Base-by-base conservation (phyloP, 2,329 filamentous ascomycete genomes). In the Botryosphaeria dothidea region DNA sequence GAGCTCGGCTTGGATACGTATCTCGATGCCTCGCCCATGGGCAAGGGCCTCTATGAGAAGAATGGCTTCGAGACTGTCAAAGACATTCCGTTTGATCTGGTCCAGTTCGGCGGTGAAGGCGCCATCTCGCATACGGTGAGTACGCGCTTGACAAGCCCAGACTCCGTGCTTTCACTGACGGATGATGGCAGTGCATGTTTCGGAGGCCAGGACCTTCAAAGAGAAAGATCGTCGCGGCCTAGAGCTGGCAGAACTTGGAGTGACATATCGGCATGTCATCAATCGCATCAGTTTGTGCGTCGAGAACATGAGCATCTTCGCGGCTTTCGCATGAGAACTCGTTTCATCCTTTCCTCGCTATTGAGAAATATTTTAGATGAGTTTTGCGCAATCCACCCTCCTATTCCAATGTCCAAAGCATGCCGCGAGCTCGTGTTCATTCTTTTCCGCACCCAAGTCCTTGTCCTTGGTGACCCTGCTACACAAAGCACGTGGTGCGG, bases 1-100 rank as follows among this genome's bases (percentile, higher is more conserved):
- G 69, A 73, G 62, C 67, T 57, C 8, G 72, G 72, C 2, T 68
- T 76, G 9, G 72, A 75, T 36, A 67, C 68, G 0, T 78, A 74
- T 69, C 52, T 78, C 19, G 74, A 77, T 63, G 72, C 75, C 15
- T 75, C 70, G 62, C 67, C 66, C 3, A 74, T 76, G 70, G 75
- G 74, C 2, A 69, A 67, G 57, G 72, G 72, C 3, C 66, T 78
- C 66, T 78, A 78, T 69, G 69, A 70, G 56, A 67, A 70, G 29
- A 71, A 69, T 69, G 75, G 74, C 0, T 78, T 76, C 49, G 66
- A 70, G 62, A 41, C 56, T n/a, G 68, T 73, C 1, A 71, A 67
- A 60, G 66, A 69, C 19, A 65, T 75, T 19, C 65, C 65, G n/a
- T 36, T 78, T 52, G 74, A 78, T 67, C 60, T 76, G 70, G 71